A percentile compares a stretch with the other conserved stretches of the same genome.
phyloP scores from a whole-genome alignment of 2,329 filamentous ascomycete genomes.

The Hyphodiscus sp. region DNA sequence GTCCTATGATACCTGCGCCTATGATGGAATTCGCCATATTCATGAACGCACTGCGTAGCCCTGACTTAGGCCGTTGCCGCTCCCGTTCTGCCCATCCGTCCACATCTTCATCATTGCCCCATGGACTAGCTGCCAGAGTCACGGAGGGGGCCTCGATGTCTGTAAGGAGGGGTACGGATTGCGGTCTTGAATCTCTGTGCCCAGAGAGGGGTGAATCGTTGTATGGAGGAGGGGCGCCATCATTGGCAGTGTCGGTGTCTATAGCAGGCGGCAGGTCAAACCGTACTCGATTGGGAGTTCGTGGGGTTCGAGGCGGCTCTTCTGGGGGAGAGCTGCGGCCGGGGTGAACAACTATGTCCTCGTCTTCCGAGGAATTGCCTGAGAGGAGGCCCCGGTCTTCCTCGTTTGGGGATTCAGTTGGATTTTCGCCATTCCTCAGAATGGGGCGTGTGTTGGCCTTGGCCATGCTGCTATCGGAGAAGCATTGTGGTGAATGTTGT shows the following conservation, averaged over 20 bases:
- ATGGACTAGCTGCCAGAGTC: slow-evolving; percentile 46
- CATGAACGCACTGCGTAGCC: slow-evolving; percentile 87
- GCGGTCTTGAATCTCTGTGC: slow-evolving; percentile 25
- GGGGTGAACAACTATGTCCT: slow-evolving; percentile 26
- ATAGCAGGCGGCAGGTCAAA: slow-evolving; percentile 28
- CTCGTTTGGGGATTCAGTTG: slow-evolving; percentile 24
- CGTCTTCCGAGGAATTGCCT: slow-evolving; percentile 23
- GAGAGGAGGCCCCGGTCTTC: slow-evolving; percentile 36
- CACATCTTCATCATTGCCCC: slow-evolving; percentile 36
- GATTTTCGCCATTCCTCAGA: slow-evolving; percentile 22
- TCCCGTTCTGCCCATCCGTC: slow-evolving; percentile 47
- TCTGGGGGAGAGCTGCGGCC: slow-evolving; percentile 10
- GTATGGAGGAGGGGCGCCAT: slow-evolving; percentile 39
- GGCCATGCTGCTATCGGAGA: slow-evolving; percentile 36
- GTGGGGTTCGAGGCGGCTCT: slow-evolving; percentile 24
- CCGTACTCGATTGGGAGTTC: slow-evolving; percentile 30
- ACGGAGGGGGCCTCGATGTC: slow-evolving; percentile 77
- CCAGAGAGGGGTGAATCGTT: slow-evolving; percentile 23
- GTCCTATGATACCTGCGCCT: slow-evolving; percentile 67
- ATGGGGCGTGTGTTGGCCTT: slow-evolving; percentile 34
- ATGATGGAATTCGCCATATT: slow-evolving; percentile 99
- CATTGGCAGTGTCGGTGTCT: slow-evolving; percentile 25
- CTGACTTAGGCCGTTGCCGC: slow-evolving; percentile 68
- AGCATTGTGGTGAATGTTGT: slow-evolving; percentile 31
- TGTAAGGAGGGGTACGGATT: slow-evolving; percentile 62